Evolutionary conservation across 2,329 filamentous ascomycete genomes (phyloP), one percentile per base, ranked within the genome.

Genomic region (Didymella glomerata): DNA sequence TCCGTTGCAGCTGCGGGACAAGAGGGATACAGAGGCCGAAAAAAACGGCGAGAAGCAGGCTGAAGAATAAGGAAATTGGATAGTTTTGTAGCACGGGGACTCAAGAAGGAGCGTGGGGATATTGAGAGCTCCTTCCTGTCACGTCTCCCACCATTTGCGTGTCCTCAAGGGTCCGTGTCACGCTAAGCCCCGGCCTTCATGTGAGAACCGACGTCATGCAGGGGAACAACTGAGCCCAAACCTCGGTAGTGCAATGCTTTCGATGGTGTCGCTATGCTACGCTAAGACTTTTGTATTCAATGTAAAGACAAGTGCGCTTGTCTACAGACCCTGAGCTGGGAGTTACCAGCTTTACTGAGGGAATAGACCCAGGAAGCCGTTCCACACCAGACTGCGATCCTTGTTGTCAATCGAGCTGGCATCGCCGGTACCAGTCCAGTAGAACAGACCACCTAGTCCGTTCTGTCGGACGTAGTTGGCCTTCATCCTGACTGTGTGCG

Each of bases 371-470:
- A 84, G 78, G 68, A 84, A 87, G 4, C 87, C 87, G 30, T 86
- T 84, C 52, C 82, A 82, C 24, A 90, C 84, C 60, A 90, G 69
- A 69, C 87, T 90, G 64, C 83, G 78, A 40, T 76, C 71, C 54
- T 77, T 75, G n/a, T 75, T 66, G 6, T 67, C 84, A 45, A 74
- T 68, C 14, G 69, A 72, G 40, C 78, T 74, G 8, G 85, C 84
- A 78, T 95, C 91, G 3, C 85, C 87, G 14, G 89, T 88, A n/a
- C 88, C 90, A 52, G 89, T 88, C 89, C 90, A 93, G 76, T 93
- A 95, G 75, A 93, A 94, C 9, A 95, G 77, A 0, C 91, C 91
- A 27, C 88, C 91, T 18, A 95, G 80, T 27, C 85, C 84, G 67
- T 89, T 88, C 68, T 90, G 85, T 68, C 86, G 89, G 75, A 88